Base-by-base conservation (phyloP, 805 yeast species). In the Komagataella ulmi region DNA sequence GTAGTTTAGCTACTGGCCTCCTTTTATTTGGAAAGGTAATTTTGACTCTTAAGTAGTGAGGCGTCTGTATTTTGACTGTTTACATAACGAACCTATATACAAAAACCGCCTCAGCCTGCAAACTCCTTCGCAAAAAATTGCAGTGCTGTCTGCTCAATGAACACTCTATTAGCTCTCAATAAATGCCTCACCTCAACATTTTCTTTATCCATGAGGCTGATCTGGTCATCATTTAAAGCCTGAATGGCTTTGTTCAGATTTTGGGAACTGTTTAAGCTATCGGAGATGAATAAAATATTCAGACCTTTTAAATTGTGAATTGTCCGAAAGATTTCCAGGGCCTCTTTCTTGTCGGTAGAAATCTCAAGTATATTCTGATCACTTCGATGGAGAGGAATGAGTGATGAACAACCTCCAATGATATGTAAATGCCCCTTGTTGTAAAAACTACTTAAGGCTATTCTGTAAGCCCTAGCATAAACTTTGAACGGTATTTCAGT, bases 161-260 rank as follows among this genome's bases (percentile, higher is more conserved):
- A 79, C 53, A 89, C 71, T 57, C 88, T 76, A 59, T 84, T 77
- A 12, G 97, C 91, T 67, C 80, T 84, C 55, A 90, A 76, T 50
- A 90, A 60, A 63, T 89, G 96, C 67, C 90, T 80, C 17, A 90
- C 91, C 62, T 84, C 86, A 44, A 88, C 79, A 19, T 83, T 85
- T 60, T 88, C 95, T 63, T 84, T 82, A 56, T 80, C 78, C 54
- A 85, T 67, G 40, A 89, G 80, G 54, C 76, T 83, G 47, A 86
- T 77, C 59, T 76, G 79, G 30, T 68, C 65, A 49, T 63, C 58
- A 54, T 77, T 76, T 58, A 70, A 72, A 48, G 65, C 61, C 49
- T 74, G 77, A 7, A 87, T 77, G 17, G 88, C 77, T 48, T 73
- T 65, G 55, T 82, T 69, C 58, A 88, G 73, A 58, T 86, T 86